Conservation (phyloP, 2,329 filamentous ascomycete species). For the Fusarium fujikuroi region DNA sequence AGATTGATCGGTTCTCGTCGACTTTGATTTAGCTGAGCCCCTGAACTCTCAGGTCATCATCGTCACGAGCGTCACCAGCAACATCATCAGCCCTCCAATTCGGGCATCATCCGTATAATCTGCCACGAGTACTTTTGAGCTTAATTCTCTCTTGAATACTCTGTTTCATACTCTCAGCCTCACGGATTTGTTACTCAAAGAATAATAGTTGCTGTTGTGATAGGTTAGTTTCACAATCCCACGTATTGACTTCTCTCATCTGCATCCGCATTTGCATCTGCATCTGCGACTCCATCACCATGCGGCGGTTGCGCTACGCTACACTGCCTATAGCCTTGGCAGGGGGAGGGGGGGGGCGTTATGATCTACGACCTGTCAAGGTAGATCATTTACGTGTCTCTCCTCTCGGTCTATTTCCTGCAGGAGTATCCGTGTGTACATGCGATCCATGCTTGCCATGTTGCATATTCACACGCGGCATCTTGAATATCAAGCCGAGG, state of each 20-base stretch:
- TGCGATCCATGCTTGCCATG: constrained; percentile 3
- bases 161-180: constrained; percentile 16
- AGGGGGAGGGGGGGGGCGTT: constrained; percentile 20
- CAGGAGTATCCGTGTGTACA: background rate
- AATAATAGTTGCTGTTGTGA: constrained; percentile 5
- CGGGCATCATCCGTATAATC: constrained; percentile 38
- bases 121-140: background rate
- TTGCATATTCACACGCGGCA: constrained; percentile 30
- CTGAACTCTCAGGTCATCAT: constrained; percentile 18
- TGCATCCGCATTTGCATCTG: constrained; percentile 14
- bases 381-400: constrained; percentile 9
- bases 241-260: constrained; percentile 24
- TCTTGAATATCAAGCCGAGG: constrained; percentile 32
- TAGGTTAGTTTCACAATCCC: constrained; percentile 34
- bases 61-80: constrained; percentile 12
- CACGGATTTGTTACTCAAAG: constrained; percentile 22
- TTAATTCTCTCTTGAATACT: constrained; percentile 18
- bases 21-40: constrained; percentile 18
- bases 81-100: constrained; percentile 26
- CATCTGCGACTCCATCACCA: constrained; percentile 20
- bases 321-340: constrained; percentile 17
- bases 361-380: constrained; percentile 34
- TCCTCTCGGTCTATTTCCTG: constrained; percentile 3
- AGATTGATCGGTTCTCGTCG: constrained; percentile 24
- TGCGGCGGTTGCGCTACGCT: constrained; percentile 3